Conservation (phyloP, 2,329 filamentous ascomycete genomes). For the Xylaria sp. region DNA sequence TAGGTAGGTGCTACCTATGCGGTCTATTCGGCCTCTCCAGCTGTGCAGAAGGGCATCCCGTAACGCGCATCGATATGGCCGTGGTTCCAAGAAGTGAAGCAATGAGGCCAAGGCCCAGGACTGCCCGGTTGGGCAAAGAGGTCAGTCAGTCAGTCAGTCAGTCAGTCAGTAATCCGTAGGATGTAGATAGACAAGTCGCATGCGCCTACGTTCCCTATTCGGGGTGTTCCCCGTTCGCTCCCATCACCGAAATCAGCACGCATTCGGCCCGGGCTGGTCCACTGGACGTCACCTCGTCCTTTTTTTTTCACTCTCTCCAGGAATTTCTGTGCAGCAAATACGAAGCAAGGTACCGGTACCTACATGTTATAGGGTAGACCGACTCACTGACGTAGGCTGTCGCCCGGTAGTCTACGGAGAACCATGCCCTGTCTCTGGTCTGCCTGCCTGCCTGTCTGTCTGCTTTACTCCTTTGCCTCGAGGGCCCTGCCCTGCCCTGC, state of each 20-base stretch:
- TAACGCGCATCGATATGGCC: background rate
- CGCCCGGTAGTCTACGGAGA: too few species aligned
- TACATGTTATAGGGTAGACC: background rate
- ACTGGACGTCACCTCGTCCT: conserved; percentile 2
- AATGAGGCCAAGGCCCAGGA: background rate
- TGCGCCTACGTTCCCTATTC: conserved; percentile 13
- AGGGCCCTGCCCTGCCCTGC: too few species aligned
- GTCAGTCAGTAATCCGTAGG: background rate
- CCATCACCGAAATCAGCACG: conserved; percentile 5
- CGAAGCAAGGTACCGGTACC: background rate
- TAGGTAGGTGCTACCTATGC: too few species aligned
- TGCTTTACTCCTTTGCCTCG: too few species aligned
- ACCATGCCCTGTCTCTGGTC: too few species aligned
- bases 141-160: background rate
- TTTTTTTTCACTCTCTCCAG: background rate
- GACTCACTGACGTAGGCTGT: background rate
- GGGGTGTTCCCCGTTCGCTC: conserved; percentile 8
- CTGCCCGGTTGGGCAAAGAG: background rate
- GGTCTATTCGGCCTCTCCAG: too few species aligned
- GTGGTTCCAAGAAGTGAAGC: background rate
- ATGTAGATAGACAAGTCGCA: background rate
- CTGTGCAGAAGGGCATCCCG: background rate
- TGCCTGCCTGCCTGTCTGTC: too few species aligned
- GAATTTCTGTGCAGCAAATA: conserved; percentile 8
- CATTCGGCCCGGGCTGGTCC: conserved; percentile 15